Percentiles rank a stretch among this genome's conserved stretches.
Evolutionary conservation across 768 basidiomycete species (phyloP).

Genomic region (Russula vinacea): DNA sequence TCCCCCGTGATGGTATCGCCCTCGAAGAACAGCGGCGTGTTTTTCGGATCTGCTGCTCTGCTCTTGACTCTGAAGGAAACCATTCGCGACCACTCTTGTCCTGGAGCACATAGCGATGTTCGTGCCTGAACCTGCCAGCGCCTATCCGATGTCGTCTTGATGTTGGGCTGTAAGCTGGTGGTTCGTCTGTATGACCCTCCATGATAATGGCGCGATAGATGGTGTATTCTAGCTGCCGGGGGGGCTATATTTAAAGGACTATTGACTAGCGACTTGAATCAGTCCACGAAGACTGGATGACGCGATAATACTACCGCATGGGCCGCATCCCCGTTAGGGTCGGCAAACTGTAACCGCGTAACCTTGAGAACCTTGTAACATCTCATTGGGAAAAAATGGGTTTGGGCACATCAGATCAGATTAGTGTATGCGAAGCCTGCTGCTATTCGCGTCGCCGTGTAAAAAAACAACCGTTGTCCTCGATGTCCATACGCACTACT

Average conservation of each 20-base stretch:
- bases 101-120: constrained; percentile 15
- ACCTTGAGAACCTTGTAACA: too few species aligned
- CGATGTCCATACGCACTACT: neutral
- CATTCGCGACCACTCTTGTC: constrained; percentile 9
- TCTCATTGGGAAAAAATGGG: too few species aligned
- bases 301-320: too few species aligned
- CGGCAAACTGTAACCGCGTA: too few species aligned
- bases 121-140: neutral
- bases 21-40: constrained; percentile 19
- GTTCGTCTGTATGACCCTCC: neutral
- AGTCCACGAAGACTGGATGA: too few species aligned
- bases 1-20: constrained; percentile 23
- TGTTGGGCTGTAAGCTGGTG: constrained; percentile 11
- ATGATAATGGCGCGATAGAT: neutral
- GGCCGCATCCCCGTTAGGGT: neutral
- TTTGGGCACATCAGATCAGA: too few species aligned
- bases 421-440: too few species aligned
- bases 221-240: neutral
- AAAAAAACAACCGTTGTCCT: neutral
- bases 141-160: neutral
- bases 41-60: constrained; percentile 21
- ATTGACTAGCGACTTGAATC: too few species aligned
- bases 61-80: constrained; percentile 19
- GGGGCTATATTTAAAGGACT: neutral
- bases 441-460: too few species aligned